These are phyloP conservation scores for Oenanthe javanica DNA, from an alignment of 140 eudicot species.

Conservation along the genomic window DNA sequence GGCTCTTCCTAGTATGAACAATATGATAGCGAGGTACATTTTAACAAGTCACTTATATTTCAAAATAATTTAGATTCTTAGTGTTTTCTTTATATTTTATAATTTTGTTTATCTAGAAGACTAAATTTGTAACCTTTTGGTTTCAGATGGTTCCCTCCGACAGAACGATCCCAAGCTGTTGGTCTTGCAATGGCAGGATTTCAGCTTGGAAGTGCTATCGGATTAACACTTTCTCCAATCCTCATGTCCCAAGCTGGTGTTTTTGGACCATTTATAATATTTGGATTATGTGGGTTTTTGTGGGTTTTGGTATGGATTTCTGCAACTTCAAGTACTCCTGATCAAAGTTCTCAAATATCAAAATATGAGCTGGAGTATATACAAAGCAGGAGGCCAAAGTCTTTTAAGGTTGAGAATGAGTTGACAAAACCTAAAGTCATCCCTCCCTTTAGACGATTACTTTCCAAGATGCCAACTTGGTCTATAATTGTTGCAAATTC, in stretches of 20 bases:
- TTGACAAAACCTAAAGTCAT: slow-evolving; percentile 39
- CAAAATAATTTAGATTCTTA: neutral
- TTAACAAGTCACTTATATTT: neutral
- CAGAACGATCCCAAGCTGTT: slow-evolving; percentile 84
- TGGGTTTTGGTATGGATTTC: slow-evolving; percentile 84
- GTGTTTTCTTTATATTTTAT: neutral
- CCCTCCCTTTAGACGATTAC: slow-evolving; percentile 86
- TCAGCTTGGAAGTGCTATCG: slow-evolving; percentile 98
- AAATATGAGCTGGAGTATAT: slow-evolving; percentile 63
- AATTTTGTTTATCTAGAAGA: slow-evolving; percentile 11
- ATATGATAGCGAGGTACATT: slow-evolving; percentile 79
- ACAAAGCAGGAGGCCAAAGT: slow-evolving; percentile 35
- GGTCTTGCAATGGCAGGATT: slow-evolving; percentile 99
- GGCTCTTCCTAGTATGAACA: slow-evolving; percentile 99
- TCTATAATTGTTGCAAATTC: slow-evolving; percentile 86
- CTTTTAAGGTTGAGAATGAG: slow-evolving; percentile 29
- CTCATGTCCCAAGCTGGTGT: slow-evolving; percentile 97
- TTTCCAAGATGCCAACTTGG: slow-evolving; percentile 94
- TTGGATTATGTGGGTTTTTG: slow-evolving; percentile 79
- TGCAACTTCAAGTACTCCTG: slow-evolving; percentile 94
- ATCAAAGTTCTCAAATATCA: slow-evolving; percentile 67
- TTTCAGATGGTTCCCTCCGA: slow-evolving; percentile 91
- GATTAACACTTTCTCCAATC: slow-evolving; percentile 94
- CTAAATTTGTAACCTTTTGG: slow-evolving; percentile 4
- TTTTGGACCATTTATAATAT: slow-evolving; percentile 90